Base-by-base conservation (phyloP, 2,329 filamentous ascomycete genomes). In the Helotiales sp. region DNA sequence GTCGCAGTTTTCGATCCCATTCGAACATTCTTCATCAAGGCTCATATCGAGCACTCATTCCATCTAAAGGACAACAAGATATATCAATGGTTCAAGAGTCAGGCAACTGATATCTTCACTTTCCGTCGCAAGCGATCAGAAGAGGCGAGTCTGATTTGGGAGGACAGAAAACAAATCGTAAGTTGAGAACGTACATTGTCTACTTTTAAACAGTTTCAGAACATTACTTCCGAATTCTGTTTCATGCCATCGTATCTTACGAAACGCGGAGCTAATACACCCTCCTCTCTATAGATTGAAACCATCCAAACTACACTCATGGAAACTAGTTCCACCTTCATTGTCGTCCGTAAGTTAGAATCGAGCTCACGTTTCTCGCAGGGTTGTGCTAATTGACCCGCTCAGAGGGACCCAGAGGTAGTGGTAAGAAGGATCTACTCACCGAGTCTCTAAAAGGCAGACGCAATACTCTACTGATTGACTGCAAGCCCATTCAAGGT, bases 1-100 rank as follows among this genome's bases (percentile, higher is more conserved):
- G 93, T 97, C 22, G 88, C 92, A 0, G 84, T 98, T 7, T 98
- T 99, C 75, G 96, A 99, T 74, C 96, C 96, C 0, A 94, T 99
- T 66, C 89, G 96, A 52, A 94, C 93, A 0, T 96, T 96, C 76
- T 97, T 96, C 75, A 92, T 98, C 80, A 93, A 93, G 75, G 85
- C 91, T 3, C 93, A 97, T 77, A 89, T 99, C 60, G 93, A 93
- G 34, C 87, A 90, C 55, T 88, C 89, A 0, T 88, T 96, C 68
- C 87, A 91, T 65, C 82, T 96, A 34, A 89, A 88, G 52, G 89
- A 96, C 69, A 95, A 89, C 75, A 85, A 82, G 55, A 75, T 94
- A 17, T 92, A 93, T 78, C 87, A 89, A 68, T 97, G 93, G 95
- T 86, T 97, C 76, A 91, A 91, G 76, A 86, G 85, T 52, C 91